Conservation (phyloP, 176 grass and related monocot genomes). For the Elymus sibiricus region DNA sequence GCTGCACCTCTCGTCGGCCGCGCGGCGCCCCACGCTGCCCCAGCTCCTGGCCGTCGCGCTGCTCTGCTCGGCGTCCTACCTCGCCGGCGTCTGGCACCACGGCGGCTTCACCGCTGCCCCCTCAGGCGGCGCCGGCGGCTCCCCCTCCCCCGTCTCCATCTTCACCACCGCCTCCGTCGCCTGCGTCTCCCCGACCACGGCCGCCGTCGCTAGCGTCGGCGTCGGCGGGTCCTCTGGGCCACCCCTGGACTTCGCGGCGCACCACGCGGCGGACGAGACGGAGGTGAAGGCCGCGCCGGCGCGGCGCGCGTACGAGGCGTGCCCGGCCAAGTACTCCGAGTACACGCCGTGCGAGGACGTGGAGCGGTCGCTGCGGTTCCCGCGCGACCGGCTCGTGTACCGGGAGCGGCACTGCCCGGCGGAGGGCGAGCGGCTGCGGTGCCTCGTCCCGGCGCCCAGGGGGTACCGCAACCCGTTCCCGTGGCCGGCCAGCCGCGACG, state of each 20-base stretch:
- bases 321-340: conserved; percentile 70
- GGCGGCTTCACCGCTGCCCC: conserved; percentile 31
- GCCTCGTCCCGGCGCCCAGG: conserved; percentile 67
- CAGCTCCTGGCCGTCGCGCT: conserved; percentile 50
- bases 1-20: conserved; percentile 33
- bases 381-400: conserved; percentile 68
- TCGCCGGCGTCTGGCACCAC: conserved; percentile 84
- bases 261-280: conserved; percentile 58
- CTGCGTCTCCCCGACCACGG: conserved; percentile 20
- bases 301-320: conserved; percentile 35
- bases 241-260: conserved; percentile 69
- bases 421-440: conserved; percentile 59
- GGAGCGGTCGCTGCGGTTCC: conserved; percentile 65
- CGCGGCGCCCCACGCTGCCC: conserved; percentile 37
- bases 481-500: conserved; percentile 77
- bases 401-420: conserved; percentile 91
- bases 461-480: conserved; percentile 81
- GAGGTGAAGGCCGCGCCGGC: not conserved
- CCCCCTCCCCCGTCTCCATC: conserved; percentile 35
- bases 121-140: not conserved
- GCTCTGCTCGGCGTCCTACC: conserved; percentile 82
- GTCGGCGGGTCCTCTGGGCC: not conserved
- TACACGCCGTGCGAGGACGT: conserved; percentile 96
- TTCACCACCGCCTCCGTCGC: conserved; percentile 39
- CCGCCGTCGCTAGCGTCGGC: not conserved